Percentiles rank a stretch among this genome's conserved stretches.
Evolutionary conservation across 495 filamentous ascomycete species (phyloP).

Genomic region (Xylaria scruposa): DNA sequence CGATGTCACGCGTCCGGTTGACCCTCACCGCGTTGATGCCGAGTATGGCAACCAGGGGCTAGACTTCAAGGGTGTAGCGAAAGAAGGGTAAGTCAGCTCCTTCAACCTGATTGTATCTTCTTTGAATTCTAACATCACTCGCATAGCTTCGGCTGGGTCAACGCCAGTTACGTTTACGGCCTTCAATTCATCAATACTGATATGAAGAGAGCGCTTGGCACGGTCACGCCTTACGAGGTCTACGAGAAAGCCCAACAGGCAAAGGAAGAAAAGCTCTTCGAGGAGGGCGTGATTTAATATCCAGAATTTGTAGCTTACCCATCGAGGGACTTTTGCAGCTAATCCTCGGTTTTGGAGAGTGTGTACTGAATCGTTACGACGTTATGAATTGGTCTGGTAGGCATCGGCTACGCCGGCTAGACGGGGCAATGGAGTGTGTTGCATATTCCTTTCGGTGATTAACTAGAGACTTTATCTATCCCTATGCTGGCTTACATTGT

Average conservation of each 20-base stretch:
- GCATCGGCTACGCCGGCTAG: slow-evolving; percentile 6
- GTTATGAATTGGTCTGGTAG: not conserved
- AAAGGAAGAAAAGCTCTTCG: slow-evolving; percentile 51
- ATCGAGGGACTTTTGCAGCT: not conserved
- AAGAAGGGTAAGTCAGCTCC: slow-evolving; percentile 80
- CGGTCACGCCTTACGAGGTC: slow-evolving; percentile 80
- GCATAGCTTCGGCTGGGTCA: slow-evolving; percentile 95
- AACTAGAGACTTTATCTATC: not conserved
- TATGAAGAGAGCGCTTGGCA: slow-evolving; percentile 83
- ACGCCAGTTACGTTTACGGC: slow-evolving; percentile 93
- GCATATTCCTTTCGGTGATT: not conserved
- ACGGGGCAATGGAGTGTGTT: not conserved
- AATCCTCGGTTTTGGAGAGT: not conserved
- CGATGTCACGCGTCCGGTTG: slow-evolving; percentile 86
- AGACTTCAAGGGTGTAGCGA: slow-evolving; percentile 91
- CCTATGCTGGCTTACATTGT: not conserved
- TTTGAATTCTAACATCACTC: slow-evolving; percentile 39
- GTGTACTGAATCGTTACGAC: not conserved
- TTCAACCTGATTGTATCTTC: not conserved
- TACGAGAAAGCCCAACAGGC: slow-evolving; percentile 63
- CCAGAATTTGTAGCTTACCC: not conserved
- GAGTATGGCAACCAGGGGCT: slow-evolving; percentile 97
- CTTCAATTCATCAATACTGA: slow-evolving; percentile 83
- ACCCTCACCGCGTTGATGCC: slow-evolving; percentile 90
- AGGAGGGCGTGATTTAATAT: slow-evolving; percentile 36